Percentiles rank a stretch among this genome's conserved stretches.
These are phyloP conservation scores for Castanea sativa DNA, from an alignment of 306 rosid species.

Conservation along the genomic window DNA sequence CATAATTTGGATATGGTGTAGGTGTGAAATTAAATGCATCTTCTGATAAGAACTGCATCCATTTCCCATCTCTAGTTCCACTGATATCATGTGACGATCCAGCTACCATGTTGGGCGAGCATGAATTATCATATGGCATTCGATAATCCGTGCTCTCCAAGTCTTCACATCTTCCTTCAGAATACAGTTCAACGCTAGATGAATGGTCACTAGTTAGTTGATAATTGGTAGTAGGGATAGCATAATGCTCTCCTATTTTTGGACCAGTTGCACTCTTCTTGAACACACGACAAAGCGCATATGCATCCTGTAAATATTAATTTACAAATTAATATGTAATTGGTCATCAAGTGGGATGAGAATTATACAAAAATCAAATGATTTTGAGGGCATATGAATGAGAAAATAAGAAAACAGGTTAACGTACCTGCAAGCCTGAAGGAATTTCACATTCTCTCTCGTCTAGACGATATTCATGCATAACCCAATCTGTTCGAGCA, in stretches of 20 bases:
- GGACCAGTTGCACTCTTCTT: conserved; percentile 68
- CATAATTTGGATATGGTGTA: conserved; percentile 47
- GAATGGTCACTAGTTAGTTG: conserved; percentile 58
- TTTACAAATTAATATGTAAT: neutral
- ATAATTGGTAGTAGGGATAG: conserved; percentile 29
- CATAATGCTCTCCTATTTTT: conserved; percentile 59
- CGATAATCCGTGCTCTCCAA: conserved; percentile 58
- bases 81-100: conserved; percentile 27
- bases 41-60: conserved; percentile 51
- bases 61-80: conserved; percentile 40
- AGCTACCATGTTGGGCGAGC: conserved; percentile 23
- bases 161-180: conserved; percentile 71
- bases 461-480: conserved; percentile 95
- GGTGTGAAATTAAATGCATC: conserved; percentile 42
- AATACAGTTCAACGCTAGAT: conserved; percentile 62
- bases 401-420: neutral
- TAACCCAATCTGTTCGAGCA: conserved; percentile 81
- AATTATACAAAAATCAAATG: too few species aligned
- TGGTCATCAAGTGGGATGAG: neutral
- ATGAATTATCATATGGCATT: conserved; percentile 28
- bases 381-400: neutral
- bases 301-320: conserved; percentile 61
- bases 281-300: conserved; percentile 82
- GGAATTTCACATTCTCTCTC: conserved; percentile 71
- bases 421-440: conserved; percentile 61